Evolutionary conservation across 1,139 yeast genomes (phyloP).

Genomic region (Suzukiozyma palmioleophila): DNA sequence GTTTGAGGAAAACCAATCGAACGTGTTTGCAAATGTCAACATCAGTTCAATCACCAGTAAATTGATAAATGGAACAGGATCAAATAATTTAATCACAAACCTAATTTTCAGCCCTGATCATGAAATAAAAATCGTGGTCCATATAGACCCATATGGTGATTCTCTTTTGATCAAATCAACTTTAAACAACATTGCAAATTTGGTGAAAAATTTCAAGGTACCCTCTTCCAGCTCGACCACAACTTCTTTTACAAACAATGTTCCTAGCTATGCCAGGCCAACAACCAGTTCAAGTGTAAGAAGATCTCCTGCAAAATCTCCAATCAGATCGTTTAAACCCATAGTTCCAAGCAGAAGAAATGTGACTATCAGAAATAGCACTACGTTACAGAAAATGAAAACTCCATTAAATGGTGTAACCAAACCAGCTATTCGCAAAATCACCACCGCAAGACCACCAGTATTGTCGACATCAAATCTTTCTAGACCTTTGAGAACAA

Average conservation of each 20-base stretch:
- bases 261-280: constrained; percentile 31
- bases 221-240: background rate
- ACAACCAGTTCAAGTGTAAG: constrained; percentile 17
- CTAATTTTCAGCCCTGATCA: constrained; percentile 18
- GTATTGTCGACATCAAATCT: background rate
- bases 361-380: background rate
- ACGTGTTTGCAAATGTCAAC: constrained; percentile 25
- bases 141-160: constrained; percentile 27
- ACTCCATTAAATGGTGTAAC: background rate
- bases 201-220: constrained; percentile 18
- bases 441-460: background rate
- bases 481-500: background rate
- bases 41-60: constrained; percentile 26
- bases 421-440: background rate
- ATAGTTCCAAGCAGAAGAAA: background rate
- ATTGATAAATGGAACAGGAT: constrained; percentile 13
- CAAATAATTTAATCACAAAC: constrained; percentile 22
- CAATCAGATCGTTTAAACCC: background rate
- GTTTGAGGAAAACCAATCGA: constrained; percentile 12
- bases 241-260: constrained; percentile 2
- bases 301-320: constrained; percentile 2
- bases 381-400: background rate
- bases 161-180: constrained; percentile 22
- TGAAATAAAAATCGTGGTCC: constrained; percentile 21
- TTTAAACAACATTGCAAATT: constrained; percentile 23